Conservation (phyloP, 176 grass and related monocot species). For the Musa itinerans region DNA sequence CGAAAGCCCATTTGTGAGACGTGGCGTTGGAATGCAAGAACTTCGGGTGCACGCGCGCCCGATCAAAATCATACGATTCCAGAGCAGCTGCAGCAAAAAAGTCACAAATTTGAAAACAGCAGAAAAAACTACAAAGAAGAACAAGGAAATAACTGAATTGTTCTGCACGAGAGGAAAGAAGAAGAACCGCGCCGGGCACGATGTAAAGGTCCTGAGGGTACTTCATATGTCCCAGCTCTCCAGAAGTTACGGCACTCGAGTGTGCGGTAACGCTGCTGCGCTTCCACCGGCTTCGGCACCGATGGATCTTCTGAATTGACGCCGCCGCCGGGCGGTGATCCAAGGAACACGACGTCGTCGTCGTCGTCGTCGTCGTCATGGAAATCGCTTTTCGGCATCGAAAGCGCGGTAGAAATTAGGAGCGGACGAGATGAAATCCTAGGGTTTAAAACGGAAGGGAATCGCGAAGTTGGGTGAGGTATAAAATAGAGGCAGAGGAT, state of each 20-base stretch:
- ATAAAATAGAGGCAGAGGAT: too few species aligned
- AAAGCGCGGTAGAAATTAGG: neutral
- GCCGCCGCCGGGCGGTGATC: neutral
- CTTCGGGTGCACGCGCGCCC: slow-evolving; percentile 76
- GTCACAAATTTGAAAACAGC: neutral
- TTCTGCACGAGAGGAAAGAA: neutral
- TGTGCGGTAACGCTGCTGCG: neutral
- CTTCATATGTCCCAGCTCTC: slow-evolving; percentile 55
- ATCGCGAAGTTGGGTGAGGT: too few species aligned
- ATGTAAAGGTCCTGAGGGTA: slow-evolving; percentile 14
- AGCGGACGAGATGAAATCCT: neutral
- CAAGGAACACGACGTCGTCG: neutral
- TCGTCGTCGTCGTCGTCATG: neutral
- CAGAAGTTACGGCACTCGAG: slow-evolving; percentile 79
- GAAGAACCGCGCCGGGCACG: slow-evolving; percentile 28
- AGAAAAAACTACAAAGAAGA: neutral
- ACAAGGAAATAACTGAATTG: neutral
- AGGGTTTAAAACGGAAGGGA: neutral
- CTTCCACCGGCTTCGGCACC: neutral
- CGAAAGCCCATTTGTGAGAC: slow-evolving; percentile 92
- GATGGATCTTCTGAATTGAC: neutral
- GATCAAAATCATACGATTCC: slow-evolving; percentile 61
- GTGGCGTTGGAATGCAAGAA: slow-evolving; percentile 94
- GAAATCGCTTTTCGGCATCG: neutral
- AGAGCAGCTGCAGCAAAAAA: slow-evolving; percentile 31